Percentiles rank a stretch among this genome's conserved stretches.
phyloP scores from a whole-genome alignment of 176 grass and related monocot genomes.

The Musa troglodytarum region DNA sequence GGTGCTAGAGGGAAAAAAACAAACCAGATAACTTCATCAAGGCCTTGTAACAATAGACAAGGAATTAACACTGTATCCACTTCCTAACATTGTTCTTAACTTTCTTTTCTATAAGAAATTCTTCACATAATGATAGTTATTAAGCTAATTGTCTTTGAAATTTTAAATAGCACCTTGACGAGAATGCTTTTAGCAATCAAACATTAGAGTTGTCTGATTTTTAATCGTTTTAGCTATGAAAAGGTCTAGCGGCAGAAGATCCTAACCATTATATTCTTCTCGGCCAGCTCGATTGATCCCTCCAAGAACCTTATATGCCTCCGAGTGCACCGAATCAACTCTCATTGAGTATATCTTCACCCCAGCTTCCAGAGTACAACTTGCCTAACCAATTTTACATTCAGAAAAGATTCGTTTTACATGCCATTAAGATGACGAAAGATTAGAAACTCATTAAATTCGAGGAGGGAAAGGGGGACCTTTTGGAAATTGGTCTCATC shows the following conservation, averaged over 20 bases:
- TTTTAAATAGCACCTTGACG: not conserved
- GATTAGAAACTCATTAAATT: not conserved
- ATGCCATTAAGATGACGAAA: slow-evolving; percentile 5
- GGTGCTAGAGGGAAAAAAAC: not conserved
- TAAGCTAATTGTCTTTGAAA: not conserved
- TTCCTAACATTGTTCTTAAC: not conserved
- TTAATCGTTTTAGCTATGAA: not conserved
- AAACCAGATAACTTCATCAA: not conserved
- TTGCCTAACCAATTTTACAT: slow-evolving; percentile 43
- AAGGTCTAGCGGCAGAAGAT: not conserved
- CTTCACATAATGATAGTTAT: not conserved
- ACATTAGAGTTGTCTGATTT: not conserved
- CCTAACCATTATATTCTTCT: slow-evolving; percentile 57
- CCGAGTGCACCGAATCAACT: slow-evolving; percentile 86
- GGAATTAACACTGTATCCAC: not conserved
- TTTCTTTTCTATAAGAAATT: not conserved
- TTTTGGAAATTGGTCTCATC: slow-evolving; percentile 98
- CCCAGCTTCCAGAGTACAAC: slow-evolving; percentile 85
- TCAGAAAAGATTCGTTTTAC: not conserved
- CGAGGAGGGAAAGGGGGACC: slow-evolving; percentile 25
- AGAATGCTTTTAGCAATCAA: not conserved
- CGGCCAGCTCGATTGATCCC: slow-evolving; percentile 87
- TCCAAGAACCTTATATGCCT: slow-evolving; percentile 90
- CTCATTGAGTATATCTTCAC: slow-evolving; percentile 94
- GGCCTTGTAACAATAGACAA: not conserved